Evolutionary conservation across 768 basidiomycete species (phyloP).

Genomic region (Steccherinum ochraceum): DNA sequence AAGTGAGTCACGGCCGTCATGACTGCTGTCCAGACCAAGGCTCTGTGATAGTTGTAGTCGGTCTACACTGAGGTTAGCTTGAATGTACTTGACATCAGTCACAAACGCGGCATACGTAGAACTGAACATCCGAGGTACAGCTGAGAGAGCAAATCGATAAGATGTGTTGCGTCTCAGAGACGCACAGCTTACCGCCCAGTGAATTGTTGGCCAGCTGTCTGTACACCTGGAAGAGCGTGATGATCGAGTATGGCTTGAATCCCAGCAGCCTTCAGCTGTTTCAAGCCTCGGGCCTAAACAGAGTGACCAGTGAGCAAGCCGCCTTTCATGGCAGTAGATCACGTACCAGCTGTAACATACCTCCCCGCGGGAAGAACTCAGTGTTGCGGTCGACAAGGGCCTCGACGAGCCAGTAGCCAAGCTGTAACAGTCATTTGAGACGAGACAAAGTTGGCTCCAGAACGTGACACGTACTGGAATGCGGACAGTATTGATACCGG

Average conservation of each 20-base stretch:
- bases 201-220: conserved; percentile 54
- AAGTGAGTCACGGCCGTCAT: conserved; percentile 71
- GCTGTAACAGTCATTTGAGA: too few species aligned
- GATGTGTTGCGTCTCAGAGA: neutral
- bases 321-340: neutral
- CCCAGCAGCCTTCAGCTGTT: conserved; percentile 52
- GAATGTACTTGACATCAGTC: conserved; percentile 1
- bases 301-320: neutral
- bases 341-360: conserved; percentile 55
- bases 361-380: conserved; percentile 68
- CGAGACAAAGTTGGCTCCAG: neutral
- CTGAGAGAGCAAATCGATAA: conserved; percentile 27
- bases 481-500: conserved; percentile 71
- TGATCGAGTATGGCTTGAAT: conserved; percentile 66
- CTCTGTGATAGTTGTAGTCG: conserved; percentile 65
- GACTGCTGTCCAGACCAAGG: conserved; percentile 75
- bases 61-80: conserved; percentile 40
- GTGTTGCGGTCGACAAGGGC: conserved; percentile 52
- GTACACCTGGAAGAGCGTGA: conserved; percentile 68
- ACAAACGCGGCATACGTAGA: conserved; percentile 48
- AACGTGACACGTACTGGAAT: conserved; percentile 53
- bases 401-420: conserved; percentile 82
- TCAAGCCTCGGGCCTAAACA: conserved; percentile 53
- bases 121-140: conserved; percentile 63
- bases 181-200: conserved; percentile 51